Percentiles rank a stretch among this genome's conserved stretches.
phyloP scores from a whole-genome alignment of 305 asterid species.

The Coffea humblotiana region DNA sequence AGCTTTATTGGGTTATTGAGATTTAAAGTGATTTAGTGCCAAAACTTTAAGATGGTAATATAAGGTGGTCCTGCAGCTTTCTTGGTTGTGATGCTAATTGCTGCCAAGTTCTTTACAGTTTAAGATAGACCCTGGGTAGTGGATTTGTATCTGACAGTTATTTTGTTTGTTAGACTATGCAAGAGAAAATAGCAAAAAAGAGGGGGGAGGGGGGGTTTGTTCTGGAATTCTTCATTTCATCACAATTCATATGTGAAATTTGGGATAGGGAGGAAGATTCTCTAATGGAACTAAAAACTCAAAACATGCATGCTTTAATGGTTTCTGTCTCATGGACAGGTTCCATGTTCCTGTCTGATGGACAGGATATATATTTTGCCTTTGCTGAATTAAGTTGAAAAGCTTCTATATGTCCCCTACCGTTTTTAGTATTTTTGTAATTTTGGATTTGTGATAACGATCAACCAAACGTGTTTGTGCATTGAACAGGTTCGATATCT shows the following conservation, averaged over 20 bases:
- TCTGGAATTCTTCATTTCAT: neutral
- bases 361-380: neutral
- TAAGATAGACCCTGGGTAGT: too few relatives aligned
- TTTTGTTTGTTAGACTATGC: too few relatives aligned
- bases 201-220: too few relatives aligned
- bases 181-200: neutral
- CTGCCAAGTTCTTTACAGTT: too few relatives aligned
- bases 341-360: neutral
- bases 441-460: neutral
- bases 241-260: neutral
- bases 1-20: too few relatives aligned
- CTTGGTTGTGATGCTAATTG: too few relatives aligned
- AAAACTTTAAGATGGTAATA: too few relatives aligned
- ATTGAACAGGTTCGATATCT: conserved; percentile 37
- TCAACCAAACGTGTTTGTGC: neutral
- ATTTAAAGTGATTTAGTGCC: too few relatives aligned
- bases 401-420: neutral
- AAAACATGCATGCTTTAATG: neutral
- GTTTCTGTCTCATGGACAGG: neutral
- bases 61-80: too few relatives aligned
- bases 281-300: neutral
- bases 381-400: neutral
- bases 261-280: neutral
- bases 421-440: too few relatives aligned
- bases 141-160: neutral